Base-by-base conservation (phyloP, 2,329 filamentous ascomycete species). In the Xylariaceae sp. region DNA sequence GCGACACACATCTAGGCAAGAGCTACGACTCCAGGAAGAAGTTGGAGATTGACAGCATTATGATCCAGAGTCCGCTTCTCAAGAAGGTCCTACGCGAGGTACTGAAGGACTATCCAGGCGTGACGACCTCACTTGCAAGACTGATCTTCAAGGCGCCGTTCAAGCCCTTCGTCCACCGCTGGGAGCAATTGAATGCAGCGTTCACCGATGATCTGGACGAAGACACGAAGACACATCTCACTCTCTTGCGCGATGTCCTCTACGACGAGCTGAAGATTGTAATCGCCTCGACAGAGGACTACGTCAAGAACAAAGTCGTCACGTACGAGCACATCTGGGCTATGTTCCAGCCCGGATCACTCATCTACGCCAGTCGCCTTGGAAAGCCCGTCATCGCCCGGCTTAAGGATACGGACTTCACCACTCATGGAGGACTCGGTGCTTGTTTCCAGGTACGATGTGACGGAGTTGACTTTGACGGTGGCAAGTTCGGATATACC, bases 151-250 rank as follows among this genome's bases (percentile, higher is more conserved):
- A 64, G 10, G 71, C 70, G 0, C 75, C 75, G 0, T 82, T 82
- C 54, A 67, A 73, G 46, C 74, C 78, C 0, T 74, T 84, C 28
- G 75, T 82, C 40, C 79, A 84, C 62, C 74, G 80, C 34, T 83
- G 79, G 78, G 62, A 69, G 4, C 51, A 61, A 4, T 66, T 78
- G 9, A 40, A 56, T 3, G 53, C 63, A 13, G 53, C 50, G 1
- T 58, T 65, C 3, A 59, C 67, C 4, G 55, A 68, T 1, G 60
- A 66, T 3, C 60, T 70, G 45, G 69, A 75, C 22, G 38, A 60
- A 6, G 60, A 62, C 12, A 69, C 67, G 1, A 70, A 66, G 45
- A 53, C 60, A 1, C 71, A 75, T 42, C 54, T 72, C 1, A 55
- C 67, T 31, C 59, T 76, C 1, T 60, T 76, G 6, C 63, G 70